Evolutionary conservation across 2,329 filamentous ascomycete genomes (phyloP), one percentile per base, ranked within the genome.

Genomic region (Metarhizium brunneum): DNA sequence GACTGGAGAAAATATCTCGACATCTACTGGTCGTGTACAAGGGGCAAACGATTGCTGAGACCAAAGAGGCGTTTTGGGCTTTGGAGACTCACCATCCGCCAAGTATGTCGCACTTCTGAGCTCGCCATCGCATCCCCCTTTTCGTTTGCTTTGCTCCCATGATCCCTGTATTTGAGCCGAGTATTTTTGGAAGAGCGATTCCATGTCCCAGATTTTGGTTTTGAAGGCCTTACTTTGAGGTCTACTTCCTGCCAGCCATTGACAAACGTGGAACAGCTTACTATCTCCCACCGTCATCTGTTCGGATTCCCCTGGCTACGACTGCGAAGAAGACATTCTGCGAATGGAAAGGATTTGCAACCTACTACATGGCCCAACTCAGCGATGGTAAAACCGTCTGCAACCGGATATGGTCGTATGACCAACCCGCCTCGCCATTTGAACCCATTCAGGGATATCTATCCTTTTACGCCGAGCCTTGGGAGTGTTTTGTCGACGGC

Each of bases 41-140:
- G 30, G 77, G 75, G 20, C 68, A 77, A 49, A 69, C 75, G 51
- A 77, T 85, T 58, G 82, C 80, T 11, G 79, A 85, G 47, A 84
- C 82, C 6, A 77, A 71, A 54, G 74, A 80, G 49, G 80, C 76
- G 2, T 84, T 77, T 64, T 84, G 82, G 82, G 81, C 82, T 4
- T 69, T 85, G 38, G 81, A 85, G 65, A 84, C 81, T 18, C 79
- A 81, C 60, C 82, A 85, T 61, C 80, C 82, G 38, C 83, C 82
- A 5, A 84, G 78, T 81, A 63, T 50, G 72, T 71, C 14, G 18
- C 30, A 29, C 25, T 18, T 47, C 8, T 8, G 11, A 16, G 20
- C 16, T 45, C 11, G n/a, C 18, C 10, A 20, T 20, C n/a, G 18
- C 38, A 40, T 3, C 7, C 35, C 35, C 35, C 8, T 36, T 2